Evolutionary conservation across 1,139 yeast species (phyloP).

Genomic region (Waltiozyma sp.): DNA sequence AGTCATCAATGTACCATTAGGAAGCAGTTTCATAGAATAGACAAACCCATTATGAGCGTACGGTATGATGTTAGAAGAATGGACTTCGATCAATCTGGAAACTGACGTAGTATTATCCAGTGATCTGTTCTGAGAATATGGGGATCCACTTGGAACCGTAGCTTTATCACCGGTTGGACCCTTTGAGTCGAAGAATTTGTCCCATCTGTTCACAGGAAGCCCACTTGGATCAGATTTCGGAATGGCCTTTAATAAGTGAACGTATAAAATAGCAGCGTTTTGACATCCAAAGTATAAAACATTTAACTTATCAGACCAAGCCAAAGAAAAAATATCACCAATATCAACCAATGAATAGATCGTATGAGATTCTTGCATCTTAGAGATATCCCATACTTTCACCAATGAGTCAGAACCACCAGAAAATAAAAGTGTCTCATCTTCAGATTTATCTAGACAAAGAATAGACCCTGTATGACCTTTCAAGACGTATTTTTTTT

Average conservation of each 20-base stretch:
- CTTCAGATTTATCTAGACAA: conserved; percentile 47
- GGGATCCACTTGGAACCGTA: background rate
- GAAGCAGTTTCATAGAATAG: conserved; percentile 45
- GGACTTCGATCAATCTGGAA: conserved; percentile 49
- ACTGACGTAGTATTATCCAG: too few species aligned
- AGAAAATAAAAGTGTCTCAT: conserved; percentile 57
- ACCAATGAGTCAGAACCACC: conserved; percentile 89
- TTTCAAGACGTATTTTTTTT: conserved; percentile 30
- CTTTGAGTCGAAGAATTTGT: conserved; percentile 79
- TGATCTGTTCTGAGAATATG: too few species aligned
- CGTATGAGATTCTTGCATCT: conserved; percentile 42
- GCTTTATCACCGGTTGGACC: conserved; percentile 60
- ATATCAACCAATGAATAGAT: conserved; percentile 79
- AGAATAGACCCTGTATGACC: conserved; percentile 70
- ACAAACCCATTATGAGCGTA: conserved; percentile 92
- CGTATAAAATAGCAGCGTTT: conserved; percentile 79
- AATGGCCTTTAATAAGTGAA: conserved; percentile 22
- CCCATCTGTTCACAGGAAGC: conserved; percentile 74
- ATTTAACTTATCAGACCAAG: conserved; percentile 50
- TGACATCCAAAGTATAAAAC: conserved; percentile 83
- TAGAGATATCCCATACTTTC: conserved; percentile 63
- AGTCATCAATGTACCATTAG: conserved; percentile 35
- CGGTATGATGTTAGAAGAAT: conserved; percentile 48
- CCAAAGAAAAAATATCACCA: conserved; percentile 84
- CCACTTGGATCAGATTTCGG: conserved; percentile 28